Evolutionary conservation across 1,139 yeast species (phyloP), one percentile per base, ranked within the genome.

Genomic region (Yamadazyma kanchanaburiensis): DNA sequence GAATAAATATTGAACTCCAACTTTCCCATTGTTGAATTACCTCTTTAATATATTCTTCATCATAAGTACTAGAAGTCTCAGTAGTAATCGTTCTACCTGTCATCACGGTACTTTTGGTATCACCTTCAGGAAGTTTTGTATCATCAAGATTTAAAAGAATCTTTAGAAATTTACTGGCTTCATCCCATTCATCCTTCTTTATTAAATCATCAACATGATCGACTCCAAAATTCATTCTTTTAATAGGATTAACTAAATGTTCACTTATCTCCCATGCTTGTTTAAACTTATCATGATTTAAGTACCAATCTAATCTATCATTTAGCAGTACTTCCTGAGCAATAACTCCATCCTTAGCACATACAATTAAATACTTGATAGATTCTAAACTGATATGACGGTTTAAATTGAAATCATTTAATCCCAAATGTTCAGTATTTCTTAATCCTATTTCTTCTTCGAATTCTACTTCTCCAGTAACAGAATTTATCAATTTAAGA

Each of bases 191-290:
- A 9, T 68, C 68, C 1, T 55, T 49, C 11, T 67, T 59, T 1
- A 82, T 51, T 25, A 80, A 66, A n/a, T 56, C 47, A 28, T 81
- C 77, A 10, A 83, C 73, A 53, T 85, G 79, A 29, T 66, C 65
- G 4, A 77, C 51, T 1, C 95, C 97, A 29, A 77, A 64, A 21
- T 68, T 62, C 18, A 82, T 55, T 28, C 91, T 58, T 35, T 75
- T 74, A 3, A 53, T 45, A 4, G 71, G 66, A 10, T 64, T 54
- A 1, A 80, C 58, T 35, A 85, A 60, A 44, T 70, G 74, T 27
- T 67, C 73, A 34, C 94, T 73, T 41, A 86, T 76, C 26, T 70
- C 71, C 94, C 95, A 88, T 0, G 96, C 96, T 26, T 79, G 79
- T 16, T 65, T 59, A 42, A 58, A 84, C 34, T 63, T 53, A 3